Conservation (phyloP, 1,284 basidiomycete genomes). For the Puccinia coronata region DNA sequence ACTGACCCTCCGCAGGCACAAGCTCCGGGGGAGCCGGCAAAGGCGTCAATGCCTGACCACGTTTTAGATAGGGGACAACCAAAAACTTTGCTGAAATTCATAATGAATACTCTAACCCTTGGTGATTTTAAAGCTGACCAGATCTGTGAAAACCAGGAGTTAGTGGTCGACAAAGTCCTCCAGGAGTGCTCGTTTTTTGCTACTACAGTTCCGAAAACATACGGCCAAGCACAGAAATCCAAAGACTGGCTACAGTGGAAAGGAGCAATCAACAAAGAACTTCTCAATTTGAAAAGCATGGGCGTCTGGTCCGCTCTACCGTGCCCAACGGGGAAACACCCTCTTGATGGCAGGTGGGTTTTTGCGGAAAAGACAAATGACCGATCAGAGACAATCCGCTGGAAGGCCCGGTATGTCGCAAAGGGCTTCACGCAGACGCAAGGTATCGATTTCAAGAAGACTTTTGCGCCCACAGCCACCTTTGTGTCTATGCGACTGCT, state of each 20-base stretch:
- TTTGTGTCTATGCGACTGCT: background rate
- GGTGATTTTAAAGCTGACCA: too few relatives aligned
- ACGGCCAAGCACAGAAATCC: background rate
- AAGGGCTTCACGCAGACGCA: background rate
- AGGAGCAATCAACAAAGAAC: conserved; percentile 9
- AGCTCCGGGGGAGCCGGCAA: too few relatives aligned
- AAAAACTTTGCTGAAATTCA: too few relatives aligned
- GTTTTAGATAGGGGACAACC: too few relatives aligned
- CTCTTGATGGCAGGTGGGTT: background rate
- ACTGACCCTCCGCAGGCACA: too few relatives aligned
- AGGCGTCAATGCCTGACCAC: too few relatives aligned
- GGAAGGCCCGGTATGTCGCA: background rate
- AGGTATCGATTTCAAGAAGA: background rate
- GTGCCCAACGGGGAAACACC: background rate
- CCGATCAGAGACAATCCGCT: background rate
- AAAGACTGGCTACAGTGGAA: background rate
- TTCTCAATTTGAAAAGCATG: background rate
- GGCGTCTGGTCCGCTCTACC: background rate
- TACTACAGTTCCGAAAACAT: background rate
- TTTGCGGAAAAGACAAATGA: background rate
- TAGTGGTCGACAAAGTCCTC: background rate
- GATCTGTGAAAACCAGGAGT: too few relatives aligned
- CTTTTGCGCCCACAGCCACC: background rate
- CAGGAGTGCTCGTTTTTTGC: background rate
- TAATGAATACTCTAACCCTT: too few relatives aligned